These are phyloP conservation scores for Tricholoma furcatifolium DNA, from an alignment of 768 basidiomycete species.

Conservation along the genomic window DNA sequence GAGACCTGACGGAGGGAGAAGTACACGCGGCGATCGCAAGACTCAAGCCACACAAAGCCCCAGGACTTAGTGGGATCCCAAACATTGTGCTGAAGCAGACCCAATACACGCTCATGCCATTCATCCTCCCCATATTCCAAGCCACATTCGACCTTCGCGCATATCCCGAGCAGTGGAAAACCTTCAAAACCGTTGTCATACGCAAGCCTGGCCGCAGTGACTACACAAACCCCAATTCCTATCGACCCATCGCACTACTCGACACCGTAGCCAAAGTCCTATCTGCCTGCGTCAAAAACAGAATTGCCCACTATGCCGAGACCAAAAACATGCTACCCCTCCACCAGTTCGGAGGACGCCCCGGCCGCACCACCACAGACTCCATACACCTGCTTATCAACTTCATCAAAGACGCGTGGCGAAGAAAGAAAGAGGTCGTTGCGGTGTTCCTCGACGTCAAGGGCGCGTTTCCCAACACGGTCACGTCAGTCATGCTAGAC, in stretches of 20 bases:
- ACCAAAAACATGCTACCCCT: constrained; percentile 16
- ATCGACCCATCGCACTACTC: constrained; percentile 34
- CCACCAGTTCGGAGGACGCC: constrained; percentile 27
- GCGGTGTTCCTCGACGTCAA: too few species aligned
- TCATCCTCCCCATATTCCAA: constrained; percentile 26
- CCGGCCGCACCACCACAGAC: constrained; percentile 28
- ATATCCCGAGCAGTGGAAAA: constrained; percentile 26
- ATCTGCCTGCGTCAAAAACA: constrained; percentile 19
- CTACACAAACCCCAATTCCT: constrained; percentile 31
- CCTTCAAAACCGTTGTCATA: constrained; percentile 26
- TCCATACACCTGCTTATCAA: constrained; percentile 27
- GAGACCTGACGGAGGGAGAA: constrained; percentile 21
- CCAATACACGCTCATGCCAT: constrained; percentile 20
- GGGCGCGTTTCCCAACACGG: constrained; percentile 35
- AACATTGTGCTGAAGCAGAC: constrained; percentile 32
- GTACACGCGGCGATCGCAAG: constrained; percentile 21
- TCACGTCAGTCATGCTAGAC: constrained; percentile 18
- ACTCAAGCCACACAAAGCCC: constrained; percentile 35
- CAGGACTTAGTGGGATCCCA: too few species aligned
- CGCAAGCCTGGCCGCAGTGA: constrained; percentile 33
- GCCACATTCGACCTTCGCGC: constrained; percentile 22
- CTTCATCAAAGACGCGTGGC: constrained; percentile 36
- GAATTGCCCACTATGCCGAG: constrained; percentile 12
- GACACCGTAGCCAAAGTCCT: too few species aligned
- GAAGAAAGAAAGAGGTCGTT: constrained; percentile 23